A percentile compares a stretch with the other conserved stretches of the same genome.
Conservation (phyloP, 257 asterid species). For the Przewalskia tangutica region DNA sequence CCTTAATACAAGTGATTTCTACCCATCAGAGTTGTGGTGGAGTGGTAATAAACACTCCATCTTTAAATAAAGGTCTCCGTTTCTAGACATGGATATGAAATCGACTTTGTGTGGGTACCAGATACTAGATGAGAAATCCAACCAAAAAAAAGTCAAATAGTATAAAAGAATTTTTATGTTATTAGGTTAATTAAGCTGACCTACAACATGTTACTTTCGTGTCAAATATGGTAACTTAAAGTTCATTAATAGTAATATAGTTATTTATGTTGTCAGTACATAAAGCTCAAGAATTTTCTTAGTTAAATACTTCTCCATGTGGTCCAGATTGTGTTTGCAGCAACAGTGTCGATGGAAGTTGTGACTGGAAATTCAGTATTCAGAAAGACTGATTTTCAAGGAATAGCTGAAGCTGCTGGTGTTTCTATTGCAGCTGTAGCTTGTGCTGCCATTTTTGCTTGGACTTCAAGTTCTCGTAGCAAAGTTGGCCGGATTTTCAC, state of each 20-base stretch:
- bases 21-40: too few relatives aligned
- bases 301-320: background rate
- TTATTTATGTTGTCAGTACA: too few relatives aligned
- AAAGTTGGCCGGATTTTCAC: constrained; percentile 62
- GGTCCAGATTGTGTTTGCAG: constrained; percentile 67
- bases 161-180: too few relatives aligned
- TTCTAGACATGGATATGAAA: too few relatives aligned
- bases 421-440: constrained; percentile 51
- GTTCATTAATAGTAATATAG: background rate
- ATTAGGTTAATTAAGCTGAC: too few relatives aligned
- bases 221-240: background rate
- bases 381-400: constrained; percentile 56
- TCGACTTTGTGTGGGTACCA: too few relatives aligned
- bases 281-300: background rate
- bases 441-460: constrained; percentile 69
- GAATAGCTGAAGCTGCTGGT: constrained; percentile 61
- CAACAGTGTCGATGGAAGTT: constrained; percentile 51
- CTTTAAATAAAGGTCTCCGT: too few relatives aligned
- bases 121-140: too few relatives aligned
- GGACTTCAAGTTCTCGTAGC: constrained; percentile 62
- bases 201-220: too few relatives aligned
- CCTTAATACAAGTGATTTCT: too few relatives aligned
- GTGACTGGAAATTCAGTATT: constrained; percentile 77
- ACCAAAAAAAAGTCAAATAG: too few relatives aligned
- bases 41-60: too few relatives aligned